These are phyloP conservation scores for Ceratobasidium sp. DNA, from an alignment of 1,284 basidiomycete species.

Conservation along the genomic window DNA sequence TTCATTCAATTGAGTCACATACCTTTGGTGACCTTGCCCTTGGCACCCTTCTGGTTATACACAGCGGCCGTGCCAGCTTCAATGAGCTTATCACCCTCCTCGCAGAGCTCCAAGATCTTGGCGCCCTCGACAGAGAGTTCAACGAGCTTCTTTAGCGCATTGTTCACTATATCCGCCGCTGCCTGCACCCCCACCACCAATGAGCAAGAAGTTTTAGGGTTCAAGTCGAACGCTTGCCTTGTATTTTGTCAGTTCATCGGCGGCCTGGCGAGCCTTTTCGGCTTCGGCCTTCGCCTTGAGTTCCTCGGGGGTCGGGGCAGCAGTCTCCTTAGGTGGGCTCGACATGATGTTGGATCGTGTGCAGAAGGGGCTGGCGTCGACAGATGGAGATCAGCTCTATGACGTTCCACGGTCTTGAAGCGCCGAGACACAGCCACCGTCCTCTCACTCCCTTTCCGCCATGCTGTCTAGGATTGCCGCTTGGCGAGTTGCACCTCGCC, in stretches of 20 bases:
- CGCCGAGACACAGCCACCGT: conserved; percentile 25
- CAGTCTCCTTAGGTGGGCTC: conserved; percentile 29
- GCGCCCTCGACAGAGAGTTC: conserved; percentile 78
- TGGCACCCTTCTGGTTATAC: conserved; percentile 90
- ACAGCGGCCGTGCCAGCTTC: conserved; percentile 74
- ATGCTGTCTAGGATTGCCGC: conserved; percentile 38
- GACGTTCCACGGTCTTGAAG: conserved; percentile 33
- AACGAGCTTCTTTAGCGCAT: conserved; percentile 86
- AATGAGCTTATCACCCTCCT: conserved; percentile 83
- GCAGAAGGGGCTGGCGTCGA: background rate
- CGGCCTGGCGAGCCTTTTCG: conserved; percentile 54
- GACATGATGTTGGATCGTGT: conserved; percentile 29
- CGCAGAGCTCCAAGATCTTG: conserved; percentile 88
- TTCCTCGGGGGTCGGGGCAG: conserved; percentile 16
- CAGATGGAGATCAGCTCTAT: conserved; percentile 32
- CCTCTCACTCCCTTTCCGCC: background rate
- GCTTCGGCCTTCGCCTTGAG: conserved; percentile 42
- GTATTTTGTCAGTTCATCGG: conserved; percentile 82
- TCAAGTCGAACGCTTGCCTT: conserved; percentile 58
- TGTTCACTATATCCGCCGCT: conserved; percentile 88
- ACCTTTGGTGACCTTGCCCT: conserved; percentile 88
- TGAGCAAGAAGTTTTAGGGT: conserved; percentile 34
- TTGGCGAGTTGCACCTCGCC: conserved; percentile 41
- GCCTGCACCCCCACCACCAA: conserved; percentile 56
- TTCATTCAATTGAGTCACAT: conserved; percentile 46